These are phyloP conservation scores for Penicillium polonicum DNA, from an alignment of 2,329 filamentous ascomycete genomes.

Conservation along the genomic window DNA sequence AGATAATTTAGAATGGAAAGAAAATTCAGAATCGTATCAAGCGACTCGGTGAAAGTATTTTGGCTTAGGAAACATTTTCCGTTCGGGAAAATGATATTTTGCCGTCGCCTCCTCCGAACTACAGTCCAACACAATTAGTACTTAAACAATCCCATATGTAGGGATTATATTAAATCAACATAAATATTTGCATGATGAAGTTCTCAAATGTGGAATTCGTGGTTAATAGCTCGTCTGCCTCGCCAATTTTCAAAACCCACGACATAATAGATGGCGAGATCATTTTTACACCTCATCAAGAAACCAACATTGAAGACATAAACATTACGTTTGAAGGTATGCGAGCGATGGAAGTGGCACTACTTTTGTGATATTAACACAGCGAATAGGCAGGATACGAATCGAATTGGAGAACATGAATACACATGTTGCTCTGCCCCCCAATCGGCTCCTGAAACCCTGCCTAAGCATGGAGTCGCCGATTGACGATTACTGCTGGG, in stretches of 20 bases:
- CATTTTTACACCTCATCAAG: too few relatives aligned
- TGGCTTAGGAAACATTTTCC: neutral
- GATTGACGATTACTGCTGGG: neutral
- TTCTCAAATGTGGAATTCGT: too few relatives aligned
- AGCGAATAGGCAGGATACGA: conserved; percentile 9
- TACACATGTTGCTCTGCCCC: neutral
- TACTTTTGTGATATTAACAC: neutral
- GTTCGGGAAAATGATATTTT: neutral
- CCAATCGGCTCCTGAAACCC: neutral
- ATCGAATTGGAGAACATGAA: neutral
- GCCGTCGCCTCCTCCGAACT: neutral
- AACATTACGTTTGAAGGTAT: too few relatives aligned
- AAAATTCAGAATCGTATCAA: neutral
- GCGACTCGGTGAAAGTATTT: neutral
- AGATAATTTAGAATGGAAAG: neutral
- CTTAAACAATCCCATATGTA: neutral
- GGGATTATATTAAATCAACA: too few relatives aligned
- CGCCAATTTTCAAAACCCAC: too few relatives aligned
- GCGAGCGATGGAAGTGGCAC: too few relatives aligned
- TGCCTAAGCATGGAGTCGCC: conserved; percentile 10
- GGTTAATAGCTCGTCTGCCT: too few relatives aligned
- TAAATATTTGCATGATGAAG: too few relatives aligned
- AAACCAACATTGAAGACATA: too few relatives aligned
- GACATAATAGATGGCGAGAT: too few relatives aligned
- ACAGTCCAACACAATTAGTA: neutral